Conservation (phyloP, 495 filamentous ascomycete genomes). For the Penicillium simplicissimum region DNA sequence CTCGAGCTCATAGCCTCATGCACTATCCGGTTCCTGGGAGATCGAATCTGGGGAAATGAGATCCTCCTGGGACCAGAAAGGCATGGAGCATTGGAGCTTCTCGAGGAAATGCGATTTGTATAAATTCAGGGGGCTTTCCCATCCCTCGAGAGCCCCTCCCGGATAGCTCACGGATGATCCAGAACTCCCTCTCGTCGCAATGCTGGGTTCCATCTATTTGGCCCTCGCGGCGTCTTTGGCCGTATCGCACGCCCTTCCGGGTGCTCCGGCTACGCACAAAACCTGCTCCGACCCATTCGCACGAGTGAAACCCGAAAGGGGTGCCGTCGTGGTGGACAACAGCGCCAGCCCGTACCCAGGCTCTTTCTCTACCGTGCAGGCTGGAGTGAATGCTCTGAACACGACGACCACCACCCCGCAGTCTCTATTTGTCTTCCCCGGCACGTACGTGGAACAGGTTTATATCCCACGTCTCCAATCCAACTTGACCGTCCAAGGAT, state of each 20-base stretch:
- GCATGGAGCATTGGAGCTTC: not conserved
- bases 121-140: not conserved
- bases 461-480: conserved; percentile 1
- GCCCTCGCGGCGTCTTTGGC: not conserved
- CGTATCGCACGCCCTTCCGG: not conserved
- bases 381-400: conserved; percentile 1
- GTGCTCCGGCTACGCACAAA: not conserved
- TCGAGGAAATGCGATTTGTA: not conserved
- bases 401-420: not conserved
- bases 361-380: not conserved
- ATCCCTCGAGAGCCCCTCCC: too few species aligned
- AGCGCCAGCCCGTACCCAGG: not conserved
- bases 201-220: not conserved
- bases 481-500: conserved; percentile 3
- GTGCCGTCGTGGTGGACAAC: not conserved
- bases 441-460: not conserved
- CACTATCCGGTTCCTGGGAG: not conserved
- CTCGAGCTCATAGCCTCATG: not conserved
- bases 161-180: not conserved
- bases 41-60: not conserved
- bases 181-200: not conserved
- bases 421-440: not conserved
- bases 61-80: not conserved
- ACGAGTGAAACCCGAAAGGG: not conserved
- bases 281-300: not conserved